Evolutionary conservation across 257 asterid species (phyloP).

Genomic region (Capsicum baccatum): DNA sequence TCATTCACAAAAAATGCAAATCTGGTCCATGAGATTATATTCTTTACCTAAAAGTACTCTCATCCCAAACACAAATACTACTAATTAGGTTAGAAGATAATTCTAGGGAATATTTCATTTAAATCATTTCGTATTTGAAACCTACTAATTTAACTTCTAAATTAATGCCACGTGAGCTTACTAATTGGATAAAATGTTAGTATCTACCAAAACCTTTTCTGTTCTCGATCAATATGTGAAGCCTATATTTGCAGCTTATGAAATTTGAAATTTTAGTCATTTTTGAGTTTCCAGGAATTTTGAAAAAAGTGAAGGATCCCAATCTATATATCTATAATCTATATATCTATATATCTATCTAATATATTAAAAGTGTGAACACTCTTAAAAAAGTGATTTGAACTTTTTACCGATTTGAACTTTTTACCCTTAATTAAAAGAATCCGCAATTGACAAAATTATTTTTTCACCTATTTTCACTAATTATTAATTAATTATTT

Average conservation of each 20-base stretch:
- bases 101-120: background rate
- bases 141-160: background rate
- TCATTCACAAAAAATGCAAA: background rate
- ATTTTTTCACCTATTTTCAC: no score
- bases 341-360: no score
- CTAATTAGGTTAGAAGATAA: background rate
- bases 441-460: no score
- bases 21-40: slow-evolving; percentile 1
- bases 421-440: no score
- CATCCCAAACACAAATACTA: background rate
- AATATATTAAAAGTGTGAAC: no score
- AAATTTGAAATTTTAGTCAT: background rate
- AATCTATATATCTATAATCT: background rate
- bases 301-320: background rate
- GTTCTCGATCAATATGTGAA: background rate
- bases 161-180: background rate
- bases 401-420: no score
- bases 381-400: no score
- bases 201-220: background rate
- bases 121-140: background rate
- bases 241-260: background rate
- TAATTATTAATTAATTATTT: no score
- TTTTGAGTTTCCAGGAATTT: background rate
- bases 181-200: background rate
- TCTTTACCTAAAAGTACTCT: background rate